A percentile compares a stretch with the other conserved stretches of the same genome.
Conservation (phyloP, 192 early-diverging fungal genomes). For the Anaeromyces robustus region DNA sequence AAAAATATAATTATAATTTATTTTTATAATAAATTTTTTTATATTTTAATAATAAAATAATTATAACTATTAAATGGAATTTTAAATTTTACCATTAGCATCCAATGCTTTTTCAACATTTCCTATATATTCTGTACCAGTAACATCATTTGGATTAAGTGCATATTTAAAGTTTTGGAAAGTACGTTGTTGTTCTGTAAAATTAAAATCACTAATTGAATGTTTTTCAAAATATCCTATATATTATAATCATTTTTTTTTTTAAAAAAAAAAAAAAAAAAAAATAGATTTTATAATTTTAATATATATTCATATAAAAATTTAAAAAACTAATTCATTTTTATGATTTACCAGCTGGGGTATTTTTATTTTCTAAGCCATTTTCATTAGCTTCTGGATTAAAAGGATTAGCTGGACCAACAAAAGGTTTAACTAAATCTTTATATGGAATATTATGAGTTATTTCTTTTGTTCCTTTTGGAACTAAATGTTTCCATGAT, state of each 20-base stretch:
- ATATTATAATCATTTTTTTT: conserved; percentile 19
- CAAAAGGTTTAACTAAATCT: conserved; percentile 26
- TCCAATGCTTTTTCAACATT: conserved; percentile 30
- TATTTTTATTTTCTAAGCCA: conserved; percentile 2
- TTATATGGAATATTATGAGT: conserved; percentile 39
- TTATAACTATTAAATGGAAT: not conserved
- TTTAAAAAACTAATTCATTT: too few relatives aligned
- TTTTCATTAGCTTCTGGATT: conserved; percentile 18
- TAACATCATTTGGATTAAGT: conserved; percentile 45
- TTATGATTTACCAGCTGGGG: not conserved
- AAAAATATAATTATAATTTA: not conserved
- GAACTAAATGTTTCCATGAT: not conserved
- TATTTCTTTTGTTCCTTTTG: not conserved
- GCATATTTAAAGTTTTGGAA: conserved; percentile 69
- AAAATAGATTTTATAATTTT: conserved; percentile 17
- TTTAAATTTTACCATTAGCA: conserved; percentile 21
- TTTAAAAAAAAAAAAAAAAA: conserved; percentile 9
- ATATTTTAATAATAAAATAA: not conserved
- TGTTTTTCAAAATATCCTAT: conserved; percentile 68
- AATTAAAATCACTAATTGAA: conserved; percentile 50
- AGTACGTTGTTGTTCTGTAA: conserved; percentile 70
- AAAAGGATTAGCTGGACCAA: conserved; percentile 41
- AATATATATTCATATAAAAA: conserved; percentile 9
- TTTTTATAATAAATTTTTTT: too few relatives aligned
- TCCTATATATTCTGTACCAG: conserved; percentile 46